A percentile compares a stretch with the other conserved stretches of the same genome.
phyloP scores from a whole-genome alignment of 208 protist genomes.

The Herpetomonas samuelpessoai region DNA sequence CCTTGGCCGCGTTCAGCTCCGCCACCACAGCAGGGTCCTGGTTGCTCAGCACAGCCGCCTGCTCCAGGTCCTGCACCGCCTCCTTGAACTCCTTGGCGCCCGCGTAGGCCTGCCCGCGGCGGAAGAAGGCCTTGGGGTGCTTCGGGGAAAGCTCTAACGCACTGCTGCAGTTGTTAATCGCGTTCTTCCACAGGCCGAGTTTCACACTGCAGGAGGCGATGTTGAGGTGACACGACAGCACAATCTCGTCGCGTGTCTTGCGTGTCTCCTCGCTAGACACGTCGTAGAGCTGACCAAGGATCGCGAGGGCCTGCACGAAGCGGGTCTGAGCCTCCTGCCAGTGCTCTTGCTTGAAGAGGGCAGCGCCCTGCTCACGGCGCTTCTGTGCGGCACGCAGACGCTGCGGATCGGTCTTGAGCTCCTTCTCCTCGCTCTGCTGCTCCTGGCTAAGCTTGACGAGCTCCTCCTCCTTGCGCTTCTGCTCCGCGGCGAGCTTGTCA shows the following conservation, averaged over 20 bases:
- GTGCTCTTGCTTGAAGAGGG: constrained; percentile 67
- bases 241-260: constrained; percentile 40
- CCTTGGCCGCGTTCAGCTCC: constrained; percentile 37
- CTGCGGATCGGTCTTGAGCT: constrained; percentile 77
- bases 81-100: constrained; percentile 48
- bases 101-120: constrained; percentile 55
- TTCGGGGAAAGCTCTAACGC: constrained; percentile 47
- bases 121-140: constrained; percentile 68
- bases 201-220: constrained; percentile 75
- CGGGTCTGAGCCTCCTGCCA: constrained; percentile 66
- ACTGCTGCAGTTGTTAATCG: constrained; percentile 63
- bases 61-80: constrained; percentile 47
- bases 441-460: constrained; percentile 43
- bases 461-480: constrained; percentile 44
- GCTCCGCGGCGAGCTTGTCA: constrained; percentile 22
- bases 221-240: constrained; percentile 82
- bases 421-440: constrained; percentile 45
- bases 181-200: constrained; percentile 54
- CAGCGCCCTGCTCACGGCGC: constrained; percentile 65
- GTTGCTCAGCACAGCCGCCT: constrained; percentile 30
- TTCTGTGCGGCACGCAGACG: constrained; percentile 64
- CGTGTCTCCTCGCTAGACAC: constrained; percentile 45
- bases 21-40: constrained; percentile 42
- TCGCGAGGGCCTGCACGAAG: constrained; percentile 69
- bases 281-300: constrained; percentile 70